Evolutionary conservation across 2,329 filamentous ascomycete species (phyloP).

Genomic region (Xylariaceae sp.): DNA sequence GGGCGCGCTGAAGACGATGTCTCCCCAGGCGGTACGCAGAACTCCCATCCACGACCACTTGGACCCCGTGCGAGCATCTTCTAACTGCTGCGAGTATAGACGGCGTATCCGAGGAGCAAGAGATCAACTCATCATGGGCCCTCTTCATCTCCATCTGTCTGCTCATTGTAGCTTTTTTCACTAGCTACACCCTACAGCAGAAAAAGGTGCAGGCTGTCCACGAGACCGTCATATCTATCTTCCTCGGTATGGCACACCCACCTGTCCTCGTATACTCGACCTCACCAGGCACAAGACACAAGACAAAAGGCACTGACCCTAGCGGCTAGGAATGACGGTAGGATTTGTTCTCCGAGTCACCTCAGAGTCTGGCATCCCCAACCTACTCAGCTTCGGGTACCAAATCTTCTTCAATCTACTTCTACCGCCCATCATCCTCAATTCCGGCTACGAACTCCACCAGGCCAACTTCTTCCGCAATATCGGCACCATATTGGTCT

Average conservation of each 20-base stretch:
- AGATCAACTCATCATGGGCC: slow-evolving; percentile 94
- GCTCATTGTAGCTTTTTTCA: slow-evolving; percentile 91
- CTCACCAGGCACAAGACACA: not conserved
- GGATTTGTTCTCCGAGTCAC: slow-evolving; percentile 82
- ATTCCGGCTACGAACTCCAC: slow-evolving; percentile 94
- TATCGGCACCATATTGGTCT: slow-evolving; percentile 94
- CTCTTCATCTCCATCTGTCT: slow-evolving; percentile 95
- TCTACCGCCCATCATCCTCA: slow-evolving; percentile 96
- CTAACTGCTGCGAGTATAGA: slow-evolving; percentile 41
- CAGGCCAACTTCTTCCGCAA: slow-evolving; percentile 99
- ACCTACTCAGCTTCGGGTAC: slow-evolving; percentile 93
- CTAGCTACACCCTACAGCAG: slow-evolving; percentile 93
- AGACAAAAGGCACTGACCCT: slow-evolving; percentile 8
- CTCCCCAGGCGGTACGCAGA: slow-evolving; percentile 43
- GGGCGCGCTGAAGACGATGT: slow-evolving; percentile 43
- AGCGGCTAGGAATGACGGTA: slow-evolving; percentile 77
- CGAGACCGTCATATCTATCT: slow-evolving; percentile 97
- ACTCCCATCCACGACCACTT: slow-evolving; percentile 10
- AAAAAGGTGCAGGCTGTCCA: slow-evolving; percentile 97
- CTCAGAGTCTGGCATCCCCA: slow-evolving; percentile 77
- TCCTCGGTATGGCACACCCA: slow-evolving; percentile 62
- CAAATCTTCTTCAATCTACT: slow-evolving; percentile 99
- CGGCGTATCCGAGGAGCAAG: slow-evolving; percentile 81
- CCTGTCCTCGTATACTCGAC: not conserved
- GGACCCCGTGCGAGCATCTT: slow-evolving; percentile 1